These are phyloP conservation scores for Handroanthus guayacan DNA, from an alignment of 257 asterid species.

Conservation along the genomic window DNA sequence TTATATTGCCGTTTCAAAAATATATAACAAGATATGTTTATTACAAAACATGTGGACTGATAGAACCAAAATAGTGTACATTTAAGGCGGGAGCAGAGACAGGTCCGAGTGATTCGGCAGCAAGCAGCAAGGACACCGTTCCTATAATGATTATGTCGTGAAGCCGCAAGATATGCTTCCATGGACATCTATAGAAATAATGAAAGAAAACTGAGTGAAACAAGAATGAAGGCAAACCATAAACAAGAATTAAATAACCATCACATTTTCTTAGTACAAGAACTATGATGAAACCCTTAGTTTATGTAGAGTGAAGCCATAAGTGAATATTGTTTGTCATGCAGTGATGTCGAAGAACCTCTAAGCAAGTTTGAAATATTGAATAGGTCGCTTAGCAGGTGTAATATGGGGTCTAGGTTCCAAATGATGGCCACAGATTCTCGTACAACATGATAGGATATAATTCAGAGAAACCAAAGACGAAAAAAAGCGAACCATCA, in stretches of 20 bases:
- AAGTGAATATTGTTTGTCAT: not conserved
- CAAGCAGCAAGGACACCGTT: conserved; percentile 17
- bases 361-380: conserved; percentile 14
- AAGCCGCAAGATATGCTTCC: conserved; percentile 29
- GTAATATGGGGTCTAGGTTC: not conserved
- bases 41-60: conserved; percentile 27
- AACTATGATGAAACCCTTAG: not conserved
- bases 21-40: not conserved
- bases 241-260: not conserved
- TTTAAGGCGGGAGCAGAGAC: not conserved
- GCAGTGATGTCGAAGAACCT: not conserved
- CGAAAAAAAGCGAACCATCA: not conserved
- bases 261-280: not conserved
- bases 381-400: not conserved
- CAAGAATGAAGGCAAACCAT: not conserved
- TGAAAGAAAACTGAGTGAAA: conserved; percentile 5
- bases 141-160: conserved; percentile 11
- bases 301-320: not conserved
- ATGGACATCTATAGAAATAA: conserved; percentile 22
- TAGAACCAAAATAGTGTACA: conserved; percentile 30
- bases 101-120: conserved; percentile 12
- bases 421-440: not conserved
- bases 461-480: not conserved
- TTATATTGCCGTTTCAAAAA: too few relatives aligned
- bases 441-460: not conserved